These are phyloP conservation scores for Cercophora newfieldiana DNA, from an alignment of 495 filamentous ascomycete species.

Conservation along the genomic window DNA sequence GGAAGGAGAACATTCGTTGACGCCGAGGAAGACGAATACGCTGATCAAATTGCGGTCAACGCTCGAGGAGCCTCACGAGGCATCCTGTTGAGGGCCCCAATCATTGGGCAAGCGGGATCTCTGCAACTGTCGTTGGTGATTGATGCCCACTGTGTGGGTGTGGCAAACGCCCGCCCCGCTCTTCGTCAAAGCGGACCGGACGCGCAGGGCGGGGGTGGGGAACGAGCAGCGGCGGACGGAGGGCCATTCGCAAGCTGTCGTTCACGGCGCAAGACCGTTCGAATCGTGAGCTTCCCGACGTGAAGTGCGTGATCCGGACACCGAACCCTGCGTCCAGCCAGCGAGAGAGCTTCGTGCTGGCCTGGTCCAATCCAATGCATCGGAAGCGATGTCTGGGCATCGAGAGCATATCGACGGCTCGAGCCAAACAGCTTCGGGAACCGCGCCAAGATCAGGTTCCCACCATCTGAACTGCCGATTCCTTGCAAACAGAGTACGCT, in stretches of 20 bases:
- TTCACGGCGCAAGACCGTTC: not conserved
- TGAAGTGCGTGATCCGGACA: not conserved
- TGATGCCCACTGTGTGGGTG: too few species aligned
- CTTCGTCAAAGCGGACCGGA: not conserved
- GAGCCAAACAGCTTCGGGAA: constrained; percentile 7
- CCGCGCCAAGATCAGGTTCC: not conserved
- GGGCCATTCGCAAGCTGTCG: not conserved
- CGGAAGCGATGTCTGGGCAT: constrained; percentile 13
- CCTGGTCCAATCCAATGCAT: constrained; percentile 6
- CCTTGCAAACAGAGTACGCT: not conserved
- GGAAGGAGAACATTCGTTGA: not conserved
- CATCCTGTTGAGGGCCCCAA: not conserved
- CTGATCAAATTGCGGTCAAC: not conserved
- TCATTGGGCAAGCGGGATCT: not conserved
- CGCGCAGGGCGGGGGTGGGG: not conserved
- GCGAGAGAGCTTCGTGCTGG: not conserved
- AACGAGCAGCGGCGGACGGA: not conserved
- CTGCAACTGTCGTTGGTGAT: not conserved
- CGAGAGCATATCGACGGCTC: not conserved
- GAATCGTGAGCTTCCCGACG: not conserved
- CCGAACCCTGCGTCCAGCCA: constrained; percentile 8
- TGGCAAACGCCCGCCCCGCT: not conserved
- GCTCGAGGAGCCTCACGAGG: not conserved
- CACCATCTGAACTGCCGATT: constrained; percentile 11
- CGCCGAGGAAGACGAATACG: not conserved